These are phyloP conservation scores for Hypoxylon fragiforme DNA, from an alignment of 495 filamentous ascomycete genomes.

Conservation along the genomic window DNA sequence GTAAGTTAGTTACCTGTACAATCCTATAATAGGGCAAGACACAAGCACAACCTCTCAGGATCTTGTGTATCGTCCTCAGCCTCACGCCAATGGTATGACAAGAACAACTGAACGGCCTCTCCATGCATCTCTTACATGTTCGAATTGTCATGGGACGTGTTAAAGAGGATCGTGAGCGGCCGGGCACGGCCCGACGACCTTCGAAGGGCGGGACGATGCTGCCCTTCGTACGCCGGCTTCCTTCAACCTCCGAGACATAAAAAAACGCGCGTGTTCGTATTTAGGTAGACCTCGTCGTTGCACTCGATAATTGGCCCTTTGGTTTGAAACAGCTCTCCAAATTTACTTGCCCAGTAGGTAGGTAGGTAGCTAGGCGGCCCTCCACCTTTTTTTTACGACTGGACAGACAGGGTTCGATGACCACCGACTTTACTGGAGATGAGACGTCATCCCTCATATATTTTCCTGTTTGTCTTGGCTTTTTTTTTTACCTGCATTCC, in stretches of 20 bases:
- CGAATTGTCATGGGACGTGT: not conserved
- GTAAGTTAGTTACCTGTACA: not conserved
- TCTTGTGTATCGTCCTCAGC: slow-evolving; percentile 16
- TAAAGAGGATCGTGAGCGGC: not conserved
- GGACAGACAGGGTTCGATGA: slow-evolving; percentile 20
- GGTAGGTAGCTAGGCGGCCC: not conserved
- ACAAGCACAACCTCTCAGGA: not conserved
- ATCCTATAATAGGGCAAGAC: not conserved
- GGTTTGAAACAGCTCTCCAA: slow-evolving; percentile 20
- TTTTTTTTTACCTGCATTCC: slow-evolving; percentile 5
- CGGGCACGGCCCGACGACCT: slow-evolving; percentile 23
- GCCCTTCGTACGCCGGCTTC: slow-evolving; percentile 8
- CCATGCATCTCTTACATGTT: slow-evolving; percentile 18
- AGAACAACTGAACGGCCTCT: not conserved
- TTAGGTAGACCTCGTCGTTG: not conserved
- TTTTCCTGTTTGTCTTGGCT: not conserved
- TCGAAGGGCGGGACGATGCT: slow-evolving; percentile 1
- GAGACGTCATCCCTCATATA: slow-evolving; percentile 31
- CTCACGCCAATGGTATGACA: slow-evolving; percentile 9
- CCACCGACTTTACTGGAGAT: slow-evolving; percentile 6
- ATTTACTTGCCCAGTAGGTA: no score
- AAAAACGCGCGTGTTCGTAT: slow-evolving; percentile 26
- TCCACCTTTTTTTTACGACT: slow-evolving; percentile 13
- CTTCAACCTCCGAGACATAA: slow-evolving; percentile 31
- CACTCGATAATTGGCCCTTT: slow-evolving; percentile 9